Evolutionary conservation across 2,329 filamentous ascomycete genomes (phyloP).

Genomic region (Coniochaeta ligniaria): DNA sequence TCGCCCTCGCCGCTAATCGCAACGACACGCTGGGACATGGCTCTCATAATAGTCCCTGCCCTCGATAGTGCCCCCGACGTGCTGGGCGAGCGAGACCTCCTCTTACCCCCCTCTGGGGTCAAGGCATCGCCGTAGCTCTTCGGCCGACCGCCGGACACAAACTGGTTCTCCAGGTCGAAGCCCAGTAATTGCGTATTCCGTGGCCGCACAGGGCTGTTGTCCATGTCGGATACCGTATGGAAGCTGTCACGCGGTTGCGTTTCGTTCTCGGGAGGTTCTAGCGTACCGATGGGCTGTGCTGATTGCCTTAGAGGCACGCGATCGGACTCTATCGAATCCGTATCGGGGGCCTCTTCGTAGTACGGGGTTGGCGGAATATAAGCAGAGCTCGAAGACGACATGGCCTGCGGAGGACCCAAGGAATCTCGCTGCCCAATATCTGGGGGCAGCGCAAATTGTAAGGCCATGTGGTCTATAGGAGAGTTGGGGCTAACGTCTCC

Average conservation of each 20-base stretch:
- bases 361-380: constrained; percentile 27
- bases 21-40: constrained; percentile 95
- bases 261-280: constrained; percentile 31
- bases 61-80: constrained; percentile 57
- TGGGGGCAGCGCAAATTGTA: constrained; percentile 49
- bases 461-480: constrained; percentile 43
- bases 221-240: constrained; percentile 47
- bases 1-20: constrained; percentile 94
- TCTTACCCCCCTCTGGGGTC: constrained; percentile 40
- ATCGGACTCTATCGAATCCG: constrained; percentile 47
- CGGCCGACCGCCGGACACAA: constrained; percentile 39
- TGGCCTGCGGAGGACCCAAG: constrained; percentile 15
- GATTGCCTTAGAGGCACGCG: constrained; percentile 48
- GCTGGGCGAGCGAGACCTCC: constrained; percentile 55
- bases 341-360: constrained; percentile 30
- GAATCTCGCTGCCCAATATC: constrained; percentile 31
- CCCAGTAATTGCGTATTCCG: constrained; percentile 48
- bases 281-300: constrained; percentile 46
- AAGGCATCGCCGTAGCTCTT: constrained; percentile 52
- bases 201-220: constrained; percentile 44
- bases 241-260: constrained; percentile 45
- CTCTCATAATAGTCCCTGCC: constrained; percentile 69
- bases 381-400: constrained; percentile 13
- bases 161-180: constrained; percentile 50
- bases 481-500: constrained; percentile 31